Percentiles rank a stretch among this genome's conserved stretches.
These are phyloP conservation scores for Dichotomocladium elegans DNA, from an alignment of 371 early-diverging fungal species.

Conservation along the genomic window DNA sequence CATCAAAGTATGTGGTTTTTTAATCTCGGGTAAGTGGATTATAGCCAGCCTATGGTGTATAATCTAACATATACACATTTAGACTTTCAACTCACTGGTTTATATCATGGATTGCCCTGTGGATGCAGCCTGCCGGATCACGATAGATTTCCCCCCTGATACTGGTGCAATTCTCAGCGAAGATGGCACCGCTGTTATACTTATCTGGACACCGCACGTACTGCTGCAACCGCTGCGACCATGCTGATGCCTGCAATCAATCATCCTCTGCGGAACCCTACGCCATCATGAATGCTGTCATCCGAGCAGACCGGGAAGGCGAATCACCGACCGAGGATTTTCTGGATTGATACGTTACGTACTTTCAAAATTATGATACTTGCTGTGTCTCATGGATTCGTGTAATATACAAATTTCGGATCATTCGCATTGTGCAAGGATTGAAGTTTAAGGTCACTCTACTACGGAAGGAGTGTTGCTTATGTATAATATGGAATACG, in stretches of 20 bases:
- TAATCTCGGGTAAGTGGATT: constrained; percentile 1
- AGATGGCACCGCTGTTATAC: not conserved
- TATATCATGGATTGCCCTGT: not conserved
- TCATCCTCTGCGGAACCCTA: not conserved
- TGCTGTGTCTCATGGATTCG: too few relatives aligned
- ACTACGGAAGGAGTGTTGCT: not conserved
- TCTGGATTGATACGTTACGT: too few relatives aligned
- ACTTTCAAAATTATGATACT: too few relatives aligned
- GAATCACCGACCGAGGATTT: not conserved
- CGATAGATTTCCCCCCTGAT: not conserved
- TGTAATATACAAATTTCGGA: too few relatives aligned
- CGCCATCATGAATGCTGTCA: not conserved
- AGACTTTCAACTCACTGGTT: not conserved
- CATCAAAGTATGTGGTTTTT: not conserved
- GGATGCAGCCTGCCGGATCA: not conserved
- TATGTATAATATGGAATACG: not conserved
- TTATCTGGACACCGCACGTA: not conserved
- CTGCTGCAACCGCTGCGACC: not conserved
- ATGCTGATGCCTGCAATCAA: not conserved
- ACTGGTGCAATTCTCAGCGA: not conserved
- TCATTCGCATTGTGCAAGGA: too few relatives aligned
- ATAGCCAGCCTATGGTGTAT: too few relatives aligned
- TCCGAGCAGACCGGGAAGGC: not conserved
- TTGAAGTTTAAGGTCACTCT: not conserved
- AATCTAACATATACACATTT: not conserved